Percentiles rank a stretch among this genome's conserved stretches.
Conservation (phyloP, 2,329 filamentous ascomycete genomes). For the Tolypocladium capitatum region DNA sequence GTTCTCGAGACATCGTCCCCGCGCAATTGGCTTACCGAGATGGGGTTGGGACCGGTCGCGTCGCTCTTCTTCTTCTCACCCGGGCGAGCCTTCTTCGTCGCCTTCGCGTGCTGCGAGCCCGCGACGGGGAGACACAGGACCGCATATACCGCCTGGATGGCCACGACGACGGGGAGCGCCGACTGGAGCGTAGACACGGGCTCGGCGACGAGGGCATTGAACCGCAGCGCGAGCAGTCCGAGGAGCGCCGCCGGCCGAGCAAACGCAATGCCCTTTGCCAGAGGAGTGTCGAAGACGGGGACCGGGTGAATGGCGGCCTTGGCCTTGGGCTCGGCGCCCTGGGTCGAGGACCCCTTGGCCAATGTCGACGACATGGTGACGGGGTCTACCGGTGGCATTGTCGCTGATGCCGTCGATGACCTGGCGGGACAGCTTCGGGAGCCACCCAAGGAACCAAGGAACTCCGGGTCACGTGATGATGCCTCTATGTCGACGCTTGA, state of each 20-base stretch:
- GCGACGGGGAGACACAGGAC: slow-evolving; percentile 51
- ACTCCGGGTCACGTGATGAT: background rate
- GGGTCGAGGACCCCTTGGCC: slow-evolving; percentile 16
- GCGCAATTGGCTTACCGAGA: slow-evolving; percentile 26
- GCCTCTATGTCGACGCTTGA: too few species aligned
- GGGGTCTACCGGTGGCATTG: slow-evolving; percentile 18
- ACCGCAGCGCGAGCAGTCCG: slow-evolving; percentile 48
- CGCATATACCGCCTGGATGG: slow-evolving; percentile 51
- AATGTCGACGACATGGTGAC: slow-evolving; percentile 26
- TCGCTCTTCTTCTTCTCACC: slow-evolving; percentile 42
- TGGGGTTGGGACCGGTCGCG: slow-evolving; percentile 26
- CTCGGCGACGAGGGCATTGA: slow-evolving; percentile 54
- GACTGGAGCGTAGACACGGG: slow-evolving; percentile 51
- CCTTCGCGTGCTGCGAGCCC: slow-evolving; percentile 27
- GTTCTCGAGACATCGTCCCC: background rate
- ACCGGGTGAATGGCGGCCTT: slow-evolving; percentile 22
- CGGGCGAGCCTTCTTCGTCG: slow-evolving; percentile 35
- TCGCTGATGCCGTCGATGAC: too few species aligned
- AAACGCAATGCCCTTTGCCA: slow-evolving; percentile 42
- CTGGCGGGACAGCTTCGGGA: background rate
- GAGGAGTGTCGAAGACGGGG: slow-evolving; percentile 21
- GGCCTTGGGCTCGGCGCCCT: slow-evolving; percentile 14
- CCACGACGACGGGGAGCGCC: slow-evolving; percentile 47
- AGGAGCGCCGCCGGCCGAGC: slow-evolving; percentile 57
- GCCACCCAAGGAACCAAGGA: background rate